A percentile compares a stretch with the other conserved stretches of the same genome.
These are phyloP conservation scores for Penicillium verrucosum DNA, from an alignment of 2,329 filamentous ascomycete species.

Conservation along the genomic window DNA sequence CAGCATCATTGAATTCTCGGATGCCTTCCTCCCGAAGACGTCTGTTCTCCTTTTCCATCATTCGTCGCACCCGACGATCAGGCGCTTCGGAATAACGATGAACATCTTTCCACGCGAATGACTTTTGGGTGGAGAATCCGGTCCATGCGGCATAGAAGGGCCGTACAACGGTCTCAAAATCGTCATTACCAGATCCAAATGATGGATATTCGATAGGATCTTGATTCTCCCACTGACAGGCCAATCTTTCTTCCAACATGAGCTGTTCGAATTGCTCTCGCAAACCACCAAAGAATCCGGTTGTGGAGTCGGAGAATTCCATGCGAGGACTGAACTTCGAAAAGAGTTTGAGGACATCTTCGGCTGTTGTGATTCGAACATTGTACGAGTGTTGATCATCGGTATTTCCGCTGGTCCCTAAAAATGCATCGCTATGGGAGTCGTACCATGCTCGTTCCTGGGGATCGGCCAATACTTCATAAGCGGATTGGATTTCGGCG, in stretches of 20 bases:
- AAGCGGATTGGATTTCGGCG: conserved; percentile 87
- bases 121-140: conserved; percentile 77
- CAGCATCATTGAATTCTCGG: conserved; percentile 88
- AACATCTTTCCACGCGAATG: conserved; percentile 84
- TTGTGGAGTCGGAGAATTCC: conserved; percentile 74
- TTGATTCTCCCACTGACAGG: conserved; percentile 65
- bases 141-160: conserved; percentile 80
- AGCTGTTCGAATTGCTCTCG: conserved; percentile 75
- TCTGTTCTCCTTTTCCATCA: conserved; percentile 96
- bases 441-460: conserved; percentile 98
- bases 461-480: conserved; percentile 92
- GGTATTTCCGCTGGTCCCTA: conserved; percentile 58
- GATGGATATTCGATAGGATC: conserved; percentile 68
- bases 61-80: conserved; percentile 73
- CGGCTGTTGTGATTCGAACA: conserved; percentile 71
- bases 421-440: conserved; percentile 81
- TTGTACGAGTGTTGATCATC: conserved; percentile 61
- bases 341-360: conserved; percentile 75
- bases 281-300: conserved; percentile 81
- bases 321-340: conserved; percentile 74
- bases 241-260: conserved; percentile 73
- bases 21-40: conserved; percentile 76
- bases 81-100: conserved; percentile 82
- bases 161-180: conserved; percentile 72
- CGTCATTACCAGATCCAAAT: conserved; percentile 74